Percentiles rank a stretch among this genome's conserved stretches.
Evolutionary conservation across 345 rosid species (phyloP).

Genomic region (Ceriops decandra): DNA sequence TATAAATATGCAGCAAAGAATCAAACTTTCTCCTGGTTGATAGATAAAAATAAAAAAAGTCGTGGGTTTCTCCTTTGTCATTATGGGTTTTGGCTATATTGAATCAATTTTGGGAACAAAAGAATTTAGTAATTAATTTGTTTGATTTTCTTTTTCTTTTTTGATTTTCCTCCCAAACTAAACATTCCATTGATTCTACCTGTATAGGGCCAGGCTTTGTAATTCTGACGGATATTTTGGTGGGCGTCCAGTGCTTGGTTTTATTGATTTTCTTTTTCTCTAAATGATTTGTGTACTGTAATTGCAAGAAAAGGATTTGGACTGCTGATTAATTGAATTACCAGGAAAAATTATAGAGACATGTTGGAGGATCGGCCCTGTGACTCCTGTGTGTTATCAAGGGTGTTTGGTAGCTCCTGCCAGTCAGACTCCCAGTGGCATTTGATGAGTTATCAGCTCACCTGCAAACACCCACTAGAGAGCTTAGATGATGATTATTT

Average conservation of each 20-base stretch:
- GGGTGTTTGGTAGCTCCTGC: slow-evolving; percentile 69
- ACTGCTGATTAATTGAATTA: slow-evolving; percentile 8
- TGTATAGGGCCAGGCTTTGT: not conserved
- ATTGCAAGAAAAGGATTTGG: slow-evolving; percentile 16
- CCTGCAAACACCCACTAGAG: slow-evolving; percentile 48
- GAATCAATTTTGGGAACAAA: too few relatives aligned
- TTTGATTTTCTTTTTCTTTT: not conserved
- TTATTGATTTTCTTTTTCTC: slow-evolving; percentile 1
- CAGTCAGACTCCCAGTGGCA: slow-evolving; percentile 58
- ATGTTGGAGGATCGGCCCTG: slow-evolving; percentile 72
- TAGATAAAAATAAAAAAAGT: too few relatives aligned
- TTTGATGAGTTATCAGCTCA: slow-evolving; percentile 43
- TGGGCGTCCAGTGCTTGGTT: slow-evolving; percentile 17
- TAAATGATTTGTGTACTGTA: not conserved
- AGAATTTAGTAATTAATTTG: too few relatives aligned
- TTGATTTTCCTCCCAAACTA: not conserved
- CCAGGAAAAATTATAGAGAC: slow-evolving; percentile 28
- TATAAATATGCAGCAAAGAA: not conserved
- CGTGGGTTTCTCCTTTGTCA: not conserved
- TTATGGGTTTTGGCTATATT: not conserved
- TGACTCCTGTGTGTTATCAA: slow-evolving; percentile 37
- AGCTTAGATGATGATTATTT: slow-evolving; percentile 36
- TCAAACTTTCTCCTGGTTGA: not conserved
- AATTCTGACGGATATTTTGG: not conserved
- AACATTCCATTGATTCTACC: not conserved